phyloP scores from a whole-genome alignment of 2,329 filamentous ascomycete genomes.

The Albifimbria verrucaria region DNA sequence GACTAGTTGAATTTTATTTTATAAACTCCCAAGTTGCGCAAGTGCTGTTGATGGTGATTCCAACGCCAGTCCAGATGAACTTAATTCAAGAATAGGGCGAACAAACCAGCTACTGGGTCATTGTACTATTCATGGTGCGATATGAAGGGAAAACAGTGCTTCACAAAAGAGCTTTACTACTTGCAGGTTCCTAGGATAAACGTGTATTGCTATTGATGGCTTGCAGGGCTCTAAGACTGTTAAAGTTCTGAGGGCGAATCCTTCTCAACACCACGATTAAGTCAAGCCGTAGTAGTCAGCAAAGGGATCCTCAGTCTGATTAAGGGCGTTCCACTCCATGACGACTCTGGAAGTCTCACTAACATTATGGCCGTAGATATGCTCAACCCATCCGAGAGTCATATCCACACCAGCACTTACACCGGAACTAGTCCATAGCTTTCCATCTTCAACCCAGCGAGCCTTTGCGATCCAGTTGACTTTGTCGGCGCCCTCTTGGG shows the following conservation, averaged over 20 bases:
- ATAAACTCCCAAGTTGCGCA: not conserved
- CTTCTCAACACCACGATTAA: no score
- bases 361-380: constrained; percentile 46
- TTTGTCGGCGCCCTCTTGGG: constrained; percentile 8
- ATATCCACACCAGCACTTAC: constrained; percentile 61
- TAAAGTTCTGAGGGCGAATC: no score
- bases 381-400: constrained; percentile 53
- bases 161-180: no score
- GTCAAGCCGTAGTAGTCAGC: constrained; percentile 2
- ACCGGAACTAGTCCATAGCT: constrained; percentile 55
- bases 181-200: no score
- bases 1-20: not conserved
- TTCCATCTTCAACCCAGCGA: constrained; percentile 56
- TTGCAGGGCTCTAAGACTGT: no score
- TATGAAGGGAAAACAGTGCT: no score
- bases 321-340: constrained; percentile 9
- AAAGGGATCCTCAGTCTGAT: constrained; percentile 10
- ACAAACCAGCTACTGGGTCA: no score
- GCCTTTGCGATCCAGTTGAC: constrained; percentile 51
- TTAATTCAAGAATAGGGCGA: no score
- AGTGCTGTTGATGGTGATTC: no score
- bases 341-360: constrained; percentile 6
- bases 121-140: no score
- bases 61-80: no score
- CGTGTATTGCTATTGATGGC: no score